Conservation (phyloP, 2,329 filamentous ascomycete species). For the Pezicula rhizophila region DNA sequence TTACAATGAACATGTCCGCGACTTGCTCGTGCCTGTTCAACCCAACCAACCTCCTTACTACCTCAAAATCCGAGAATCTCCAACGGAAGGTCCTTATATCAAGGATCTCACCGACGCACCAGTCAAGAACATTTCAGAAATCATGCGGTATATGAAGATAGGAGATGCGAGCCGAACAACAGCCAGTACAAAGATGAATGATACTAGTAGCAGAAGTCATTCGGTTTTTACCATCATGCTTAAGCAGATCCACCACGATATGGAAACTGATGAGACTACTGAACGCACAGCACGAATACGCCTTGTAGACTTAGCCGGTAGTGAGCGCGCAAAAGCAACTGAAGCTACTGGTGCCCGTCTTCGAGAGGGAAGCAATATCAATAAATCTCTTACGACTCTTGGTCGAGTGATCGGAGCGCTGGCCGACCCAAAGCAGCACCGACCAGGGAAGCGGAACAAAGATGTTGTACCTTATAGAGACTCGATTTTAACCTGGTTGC, state of each 20-base stretch:
- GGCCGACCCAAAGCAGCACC: conserved; percentile 60
- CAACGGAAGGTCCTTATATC: conserved; percentile 91
- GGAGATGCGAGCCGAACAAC: conserved; percentile 84
- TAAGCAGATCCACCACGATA: conserved; percentile 96
- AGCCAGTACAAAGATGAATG: conserved; percentile 98
- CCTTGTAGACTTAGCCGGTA: conserved; percentile 89
- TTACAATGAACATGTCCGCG: conserved; percentile 98
- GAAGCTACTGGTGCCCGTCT: conserved; percentile 89
- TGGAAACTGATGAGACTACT: conserved; percentile 95
- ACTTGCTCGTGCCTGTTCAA: conserved; percentile 72
- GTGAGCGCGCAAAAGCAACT: conserved; percentile 89
- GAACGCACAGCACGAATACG: conserved; percentile 91
- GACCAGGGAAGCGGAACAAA: conserved; percentile 51
- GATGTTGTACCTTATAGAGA: conserved; percentile 90
- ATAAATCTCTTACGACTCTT: conserved; percentile 94
- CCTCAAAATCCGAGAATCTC: conserved; percentile 94
- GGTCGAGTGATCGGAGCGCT: conserved; percentile 93
- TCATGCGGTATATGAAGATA: conserved; percentile 83
- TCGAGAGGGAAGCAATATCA: conserved; percentile 95
- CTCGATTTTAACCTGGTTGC: conserved; percentile 74
- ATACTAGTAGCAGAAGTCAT: conserved; percentile 92
- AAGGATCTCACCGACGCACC: conserved; percentile 93
- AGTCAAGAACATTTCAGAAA: conserved; percentile 79
- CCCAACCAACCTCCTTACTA: conserved; percentile 76
- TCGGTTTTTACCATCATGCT: conserved; percentile 97